These are phyloP conservation scores for Cyclocybe aegerita DNA, from an alignment of 768 basidiomycete species.

Conservation along the genomic window DNA sequence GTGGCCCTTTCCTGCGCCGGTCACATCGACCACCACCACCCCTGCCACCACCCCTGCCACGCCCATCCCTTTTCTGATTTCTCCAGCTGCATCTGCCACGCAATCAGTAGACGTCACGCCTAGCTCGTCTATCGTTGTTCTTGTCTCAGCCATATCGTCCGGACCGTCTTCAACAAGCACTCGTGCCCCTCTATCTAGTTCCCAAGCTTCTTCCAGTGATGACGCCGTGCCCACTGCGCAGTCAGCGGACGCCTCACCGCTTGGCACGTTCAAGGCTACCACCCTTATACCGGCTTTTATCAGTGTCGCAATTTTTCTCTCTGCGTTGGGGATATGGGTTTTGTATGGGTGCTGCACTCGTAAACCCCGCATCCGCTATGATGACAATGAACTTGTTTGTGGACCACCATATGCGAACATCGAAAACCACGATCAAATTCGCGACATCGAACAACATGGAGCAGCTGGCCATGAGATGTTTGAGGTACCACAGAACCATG, in stretches of 20 bases:
- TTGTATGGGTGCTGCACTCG: slow-evolving; percentile 32
- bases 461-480: not conserved
- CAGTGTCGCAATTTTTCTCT: slow-evolving; percentile 28
- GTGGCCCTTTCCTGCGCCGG: slow-evolving; percentile 36
- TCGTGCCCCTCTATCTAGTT: not conserved
- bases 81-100: not conserved
- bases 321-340: slow-evolving; percentile 32
- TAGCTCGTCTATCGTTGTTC: too few species aligned
- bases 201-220: not conserved
- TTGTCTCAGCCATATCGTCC: too few species aligned
- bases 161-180: not conserved
- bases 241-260: slow-evolving; percentile 6
- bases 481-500: not conserved
- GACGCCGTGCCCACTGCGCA: not conserved
- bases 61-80: not conserved
- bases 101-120: too few species aligned
- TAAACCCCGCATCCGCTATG: slow-evolving; percentile 9
- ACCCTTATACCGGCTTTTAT: slow-evolving; percentile 32
- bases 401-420: slow-evolving; percentile 18
- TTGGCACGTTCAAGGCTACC: slow-evolving; percentile 17
- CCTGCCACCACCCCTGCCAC: not conserved
- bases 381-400: slow-evolving; percentile 21
- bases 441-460: slow-evolving; percentile 1
- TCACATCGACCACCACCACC: slow-evolving; percentile 11
- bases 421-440: not conserved